Percentiles rank a stretch among this genome's conserved stretches.
Conservation (phyloP, 257 asterid genomes). For the Fraxinus pennsylvanica region DNA sequence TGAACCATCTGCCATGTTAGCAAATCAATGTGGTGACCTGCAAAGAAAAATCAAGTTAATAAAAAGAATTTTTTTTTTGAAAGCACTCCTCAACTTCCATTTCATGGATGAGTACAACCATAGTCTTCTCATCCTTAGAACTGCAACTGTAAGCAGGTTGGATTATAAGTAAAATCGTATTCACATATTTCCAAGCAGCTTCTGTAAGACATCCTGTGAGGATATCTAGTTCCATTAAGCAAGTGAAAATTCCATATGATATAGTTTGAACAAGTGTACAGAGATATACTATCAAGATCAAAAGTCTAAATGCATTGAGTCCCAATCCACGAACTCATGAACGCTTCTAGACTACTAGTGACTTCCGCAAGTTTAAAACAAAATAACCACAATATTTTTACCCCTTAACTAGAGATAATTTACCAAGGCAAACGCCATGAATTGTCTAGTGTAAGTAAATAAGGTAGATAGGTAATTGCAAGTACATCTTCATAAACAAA, state of each 20-base stretch:
- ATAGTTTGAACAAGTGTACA: background rate
- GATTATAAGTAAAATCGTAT: background rate
- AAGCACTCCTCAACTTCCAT: background rate
- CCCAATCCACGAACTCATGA: background rate
- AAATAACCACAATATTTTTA: background rate
- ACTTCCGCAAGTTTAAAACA: background rate
- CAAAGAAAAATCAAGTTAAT: background rate
- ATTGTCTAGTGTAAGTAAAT: background rate
- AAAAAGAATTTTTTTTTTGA: background rate
- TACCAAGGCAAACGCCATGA: background rate
- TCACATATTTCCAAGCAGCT: background rate
- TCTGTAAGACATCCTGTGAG: background rate
- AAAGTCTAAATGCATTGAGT: background rate
- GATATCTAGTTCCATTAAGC: background rate
- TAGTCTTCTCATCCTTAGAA: background rate
- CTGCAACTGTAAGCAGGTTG: background rate
- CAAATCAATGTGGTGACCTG: constrained; percentile 9
- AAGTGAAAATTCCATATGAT: background rate
- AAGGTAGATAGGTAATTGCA: background rate
- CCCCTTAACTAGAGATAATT: background rate
- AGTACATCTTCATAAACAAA: background rate
- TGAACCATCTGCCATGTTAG: background rate
- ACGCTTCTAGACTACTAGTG: background rate
- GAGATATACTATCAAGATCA: background rate
- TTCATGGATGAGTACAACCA: background rate